Evolutionary conservation across 495 filamentous ascomycete species (phyloP), one percentile per base, ranked within the genome.

Genomic region (Daldinia childiae): DNA sequence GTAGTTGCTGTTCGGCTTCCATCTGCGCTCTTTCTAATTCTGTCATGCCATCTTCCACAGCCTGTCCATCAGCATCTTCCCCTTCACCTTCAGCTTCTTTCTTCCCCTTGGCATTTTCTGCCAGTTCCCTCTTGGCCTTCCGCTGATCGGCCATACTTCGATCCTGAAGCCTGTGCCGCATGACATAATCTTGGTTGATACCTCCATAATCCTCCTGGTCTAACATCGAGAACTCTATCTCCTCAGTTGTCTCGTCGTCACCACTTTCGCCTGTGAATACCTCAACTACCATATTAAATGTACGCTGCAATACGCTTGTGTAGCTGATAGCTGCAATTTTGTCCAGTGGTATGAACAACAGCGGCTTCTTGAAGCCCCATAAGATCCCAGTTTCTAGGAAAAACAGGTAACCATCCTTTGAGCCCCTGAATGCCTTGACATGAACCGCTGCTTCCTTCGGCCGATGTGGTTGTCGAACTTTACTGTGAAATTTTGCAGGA

Each of bases 341-440:
- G 50, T 91, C 88, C 51, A 96, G 91, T 3, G 93, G 89, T 67
- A 98, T 89, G 83, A 93, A 97, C 15, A 93, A 74, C 26, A 99
- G 82, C 0, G 95, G 95, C 76, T 99, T 99, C 79, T 97, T 97
- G 87, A 97, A 98, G 1, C 89, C 94, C 84, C 92, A 99, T 30
- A 99, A 77, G 51, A 99, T 95, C 2, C 95, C 95, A 21, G 85
- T 90, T 45, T 91, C 87, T 6, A 98, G 84, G 76, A 98, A 91
- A 80, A 97, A 98, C 11, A 99, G 85, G 68, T 90, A 99, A 11
- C 95, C 94, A 79, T 99, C 95, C 86, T 99, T 99, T 72, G 89
- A 94, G 1, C 95, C 95, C 43, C 94, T 86, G 82, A 94, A 94
- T 1, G 91, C 94, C 75, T 95, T 97, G 19, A 97, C 89, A 77